Evolutionary conservation across 768 basidiomycete genomes (phyloP), one percentile per base, ranked within the genome.

Genomic region (Coprinopsis sp.): DNA sequence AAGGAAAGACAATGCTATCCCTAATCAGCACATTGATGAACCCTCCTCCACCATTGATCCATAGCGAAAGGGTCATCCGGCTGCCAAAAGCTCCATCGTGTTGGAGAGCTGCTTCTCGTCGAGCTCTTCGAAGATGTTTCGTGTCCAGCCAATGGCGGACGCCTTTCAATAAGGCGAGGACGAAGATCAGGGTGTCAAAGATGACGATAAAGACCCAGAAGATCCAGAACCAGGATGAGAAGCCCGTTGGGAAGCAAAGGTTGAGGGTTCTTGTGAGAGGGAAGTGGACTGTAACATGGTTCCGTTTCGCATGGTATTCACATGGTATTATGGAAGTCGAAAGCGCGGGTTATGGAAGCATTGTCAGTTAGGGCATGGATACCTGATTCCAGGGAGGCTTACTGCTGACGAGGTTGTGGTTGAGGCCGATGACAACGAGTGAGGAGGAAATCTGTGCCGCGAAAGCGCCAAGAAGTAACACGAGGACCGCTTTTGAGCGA

Each of bases 1-100:
- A 47, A 3, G 51, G 51, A 38, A 43, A 51, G 6, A 42, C 6
- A 18, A 51, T 47, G 21, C 51, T 51, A 30, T 51, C 51, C n/a
- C 51, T 28, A 18, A 51, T 16, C 18, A 51, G 41, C 14, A 51
- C 46, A n/a, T 41, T 25, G n/a, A 47, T n/a, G 10, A 47, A 28
- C 6, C 13, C 39, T 13, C 46, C 36, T 16, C 39, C 21, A 21
- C 8, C 5, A 8, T 6, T n/a, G 10, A 28, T 10, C 40, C 40
- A 42, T 4, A 28, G 18, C 8, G 10, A 5, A 19, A 28, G 16
- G 16, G n/a, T 8, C n/a, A n/a, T 31, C 10, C 30, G 8, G n/a
- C 8, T 31, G 10, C 8, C n/a, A 31, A n/a, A 31, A 8, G 30
- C 8, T 31, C n/a, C 10, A 31, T n/a, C 30, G 30, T 31, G 30